Evolutionary conservation across 805 yeast genomes (phyloP).

Genomic region (Metschnikowia similis): DNA sequence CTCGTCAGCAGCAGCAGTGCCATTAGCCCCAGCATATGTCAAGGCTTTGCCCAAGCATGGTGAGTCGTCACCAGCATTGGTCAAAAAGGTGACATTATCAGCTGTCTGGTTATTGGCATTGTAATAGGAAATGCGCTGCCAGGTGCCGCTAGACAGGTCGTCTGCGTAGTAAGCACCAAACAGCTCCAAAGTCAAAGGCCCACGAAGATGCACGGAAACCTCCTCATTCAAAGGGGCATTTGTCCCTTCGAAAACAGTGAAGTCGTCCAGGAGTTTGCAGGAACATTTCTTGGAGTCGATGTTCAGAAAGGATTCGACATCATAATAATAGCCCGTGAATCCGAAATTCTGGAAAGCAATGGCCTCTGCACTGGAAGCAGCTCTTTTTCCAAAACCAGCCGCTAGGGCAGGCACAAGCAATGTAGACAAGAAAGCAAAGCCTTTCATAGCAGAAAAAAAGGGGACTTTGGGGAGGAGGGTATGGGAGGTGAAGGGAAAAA

Average conservation of each 20-base stretch:
- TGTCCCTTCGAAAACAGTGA: slow-evolving; percentile 48
- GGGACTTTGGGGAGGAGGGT: neutral
- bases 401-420: slow-evolving; percentile 5
- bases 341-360: slow-evolving; percentile 55
- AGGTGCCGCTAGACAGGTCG: slow-evolving; percentile 36
- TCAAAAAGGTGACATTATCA: slow-evolving; percentile 64
- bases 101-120: slow-evolving; percentile 46
- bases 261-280: slow-evolving; percentile 37
- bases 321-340: slow-evolving; percentile 47
- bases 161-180: slow-evolving; percentile 59
- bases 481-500: neutral
- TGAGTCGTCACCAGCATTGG: slow-evolving; percentile 55
- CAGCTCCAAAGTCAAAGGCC: slow-evolving; percentile 58
- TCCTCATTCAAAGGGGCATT: slow-evolving; percentile 67
- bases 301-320: slow-evolving; percentile 43
- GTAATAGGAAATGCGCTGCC: slow-evolving; percentile 61
- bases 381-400: slow-evolving; percentile 1
- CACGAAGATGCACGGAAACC: slow-evolving; percentile 74
- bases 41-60: slow-evolving; percentile 67
- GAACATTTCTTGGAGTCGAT: slow-evolving; percentile 42
- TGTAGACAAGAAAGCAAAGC: slow-evolving; percentile 2
- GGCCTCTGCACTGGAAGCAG: slow-evolving; percentile 21
- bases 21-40: slow-evolving; percentile 58
- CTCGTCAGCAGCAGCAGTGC: slow-evolving; percentile 41
- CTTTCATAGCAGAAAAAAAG: neutral